Conservation (phyloP, 169 alveolate species). For the Plasmodium relictum region DNA sequence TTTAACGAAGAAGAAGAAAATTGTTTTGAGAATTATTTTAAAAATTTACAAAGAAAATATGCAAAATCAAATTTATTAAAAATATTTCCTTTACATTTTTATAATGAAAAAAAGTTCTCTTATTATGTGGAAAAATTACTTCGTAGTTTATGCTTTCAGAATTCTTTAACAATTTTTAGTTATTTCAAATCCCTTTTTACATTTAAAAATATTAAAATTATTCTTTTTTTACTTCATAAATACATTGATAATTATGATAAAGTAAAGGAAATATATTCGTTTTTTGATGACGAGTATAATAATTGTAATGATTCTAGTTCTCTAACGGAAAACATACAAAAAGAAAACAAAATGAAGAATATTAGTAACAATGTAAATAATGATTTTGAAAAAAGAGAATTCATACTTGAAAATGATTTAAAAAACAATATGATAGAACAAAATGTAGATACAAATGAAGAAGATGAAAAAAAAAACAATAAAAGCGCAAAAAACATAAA, state of each 20-base stretch:
- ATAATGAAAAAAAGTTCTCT: slow-evolving; percentile 50
- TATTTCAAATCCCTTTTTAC: slow-evolving; percentile 45
- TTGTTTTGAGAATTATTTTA: slow-evolving; percentile 57
- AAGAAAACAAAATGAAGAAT: not conserved
- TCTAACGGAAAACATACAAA: not conserved
- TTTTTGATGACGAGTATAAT: not conserved
- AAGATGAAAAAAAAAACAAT: not conserved
- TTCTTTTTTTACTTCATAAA: slow-evolving; percentile 60
- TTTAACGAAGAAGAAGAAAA: slow-evolving; percentile 56
- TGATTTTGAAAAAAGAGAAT: slow-evolving; percentile 17
- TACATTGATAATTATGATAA: slow-evolving; percentile 47
- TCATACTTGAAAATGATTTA: not conserved
- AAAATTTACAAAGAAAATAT: slow-evolving; percentile 43
- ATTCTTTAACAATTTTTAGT: slow-evolving; percentile 56
- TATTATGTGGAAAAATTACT: slow-evolving; percentile 44
- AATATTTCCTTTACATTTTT: slow-evolving; percentile 71
- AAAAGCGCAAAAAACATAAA: not conserved
- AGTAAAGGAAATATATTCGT: slow-evolving; percentile 9
- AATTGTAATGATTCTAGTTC: not conserved
- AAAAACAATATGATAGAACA: not conserved
- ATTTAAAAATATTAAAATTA: slow-evolving; percentile 42
- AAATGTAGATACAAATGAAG: not conserved
- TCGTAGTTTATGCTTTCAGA: slow-evolving; percentile 65
- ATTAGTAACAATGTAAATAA: not conserved
- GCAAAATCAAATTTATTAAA: slow-evolving; percentile 45